These are phyloP conservation scores for Trametes maxima DNA, from an alignment of 768 basidiomycete genomes.

Conservation along the genomic window DNA sequence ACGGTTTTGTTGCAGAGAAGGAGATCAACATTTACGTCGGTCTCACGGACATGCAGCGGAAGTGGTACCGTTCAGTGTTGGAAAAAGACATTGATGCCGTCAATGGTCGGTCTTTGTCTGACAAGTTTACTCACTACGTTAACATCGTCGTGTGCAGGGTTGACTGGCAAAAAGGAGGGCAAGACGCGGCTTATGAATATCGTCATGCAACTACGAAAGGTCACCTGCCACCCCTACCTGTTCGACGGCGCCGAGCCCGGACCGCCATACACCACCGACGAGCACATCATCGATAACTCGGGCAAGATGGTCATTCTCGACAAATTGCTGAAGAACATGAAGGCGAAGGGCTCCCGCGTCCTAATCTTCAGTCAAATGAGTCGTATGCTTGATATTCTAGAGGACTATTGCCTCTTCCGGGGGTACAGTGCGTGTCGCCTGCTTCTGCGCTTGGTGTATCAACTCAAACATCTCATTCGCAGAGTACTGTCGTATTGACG, in stretches of 20 bases:
- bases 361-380: conserved; percentile 99
- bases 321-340: conserved; percentile 86
- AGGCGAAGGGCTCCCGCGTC: conserved; percentile 89
- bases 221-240: conserved; percentile 88
- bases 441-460: not conserved
- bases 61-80: conserved; percentile 94
- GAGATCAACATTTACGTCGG: conserved; percentile 99
- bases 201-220: conserved; percentile 97
- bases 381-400: conserved; percentile 95
- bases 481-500: conserved; percentile 98
- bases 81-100: conserved; percentile 99
- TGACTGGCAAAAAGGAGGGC: conserved; percentile 97
- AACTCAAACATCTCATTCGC: conserved; percentile 12
- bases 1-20: conserved; percentile 61
- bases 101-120: conserved; percentile 58
- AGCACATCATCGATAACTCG: conserved; percentile 90
- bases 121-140: not conserved
- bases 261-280: conserved; percentile 97
- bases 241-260: conserved; percentile 99
- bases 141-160: conserved; percentile 44
- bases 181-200: conserved; percentile 98
- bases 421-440: conserved; percentile 65
- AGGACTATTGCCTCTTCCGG: conserved; percentile 95
- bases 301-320: conserved; percentile 99
- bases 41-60: conserved; percentile 95